phyloP scores from a whole-genome alignment of 2,329 filamentous ascomycete species.

The Beauveria rudraprayagi region DNA sequence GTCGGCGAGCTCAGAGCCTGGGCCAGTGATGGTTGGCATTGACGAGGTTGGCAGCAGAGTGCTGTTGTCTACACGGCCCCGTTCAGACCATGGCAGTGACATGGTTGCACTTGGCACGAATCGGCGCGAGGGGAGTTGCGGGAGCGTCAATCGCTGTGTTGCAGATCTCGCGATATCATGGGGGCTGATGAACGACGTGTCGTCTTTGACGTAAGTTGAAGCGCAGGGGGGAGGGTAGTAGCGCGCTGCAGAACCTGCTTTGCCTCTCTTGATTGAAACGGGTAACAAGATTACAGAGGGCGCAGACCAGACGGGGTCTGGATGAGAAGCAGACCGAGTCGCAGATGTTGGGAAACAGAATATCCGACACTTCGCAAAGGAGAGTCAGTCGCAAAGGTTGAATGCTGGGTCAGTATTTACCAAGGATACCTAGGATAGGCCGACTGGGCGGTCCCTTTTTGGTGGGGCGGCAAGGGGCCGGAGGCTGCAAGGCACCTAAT shows the following conservation, averaged over 20 bases:
- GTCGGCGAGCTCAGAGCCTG: constrained; percentile 19
- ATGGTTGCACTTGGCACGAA: constrained; percentile 19
- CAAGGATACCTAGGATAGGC: background rate
- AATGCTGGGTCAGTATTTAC: background rate
- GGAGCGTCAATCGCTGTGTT: constrained; percentile 8
- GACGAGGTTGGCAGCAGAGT: constrained; percentile 27
- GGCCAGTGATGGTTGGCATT: constrained; percentile 26
- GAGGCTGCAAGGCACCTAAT: background rate
- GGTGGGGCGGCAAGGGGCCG: background rate
- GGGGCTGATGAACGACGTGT: constrained; percentile 10
- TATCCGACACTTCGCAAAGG: background rate
- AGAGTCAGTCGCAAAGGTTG: constrained; percentile 1
- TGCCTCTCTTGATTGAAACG: background rate
- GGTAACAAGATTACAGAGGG: background rate
- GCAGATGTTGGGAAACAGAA: background rate
- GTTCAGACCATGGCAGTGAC: constrained; percentile 31
- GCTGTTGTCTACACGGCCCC: constrained; percentile 23
- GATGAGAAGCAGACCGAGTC: background rate
- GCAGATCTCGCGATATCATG: constrained; percentile 9
- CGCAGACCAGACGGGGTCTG: background rate
- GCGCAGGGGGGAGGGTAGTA: background rate
- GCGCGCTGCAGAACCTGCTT: background rate
- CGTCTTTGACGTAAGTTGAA: background rate
- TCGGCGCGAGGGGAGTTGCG: background rate
- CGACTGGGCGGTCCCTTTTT: background rate